Conservation (phyloP, 169 alveolate genomes). For the Perkinsus marinus region DNA sequence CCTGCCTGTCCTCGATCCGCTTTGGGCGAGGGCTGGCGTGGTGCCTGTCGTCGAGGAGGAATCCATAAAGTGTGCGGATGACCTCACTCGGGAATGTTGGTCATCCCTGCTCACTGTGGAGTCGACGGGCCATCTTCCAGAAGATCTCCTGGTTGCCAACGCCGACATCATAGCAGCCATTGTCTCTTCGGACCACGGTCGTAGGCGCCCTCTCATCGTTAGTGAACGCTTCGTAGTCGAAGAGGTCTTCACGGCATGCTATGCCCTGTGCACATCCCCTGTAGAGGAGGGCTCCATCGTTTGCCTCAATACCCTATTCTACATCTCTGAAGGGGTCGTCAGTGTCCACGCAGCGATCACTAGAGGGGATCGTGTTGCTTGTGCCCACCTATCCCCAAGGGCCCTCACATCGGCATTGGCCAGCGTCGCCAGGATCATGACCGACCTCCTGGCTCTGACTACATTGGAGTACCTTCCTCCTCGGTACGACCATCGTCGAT, state of each 20-base stretch:
- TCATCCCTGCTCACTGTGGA: neutral
- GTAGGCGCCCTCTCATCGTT: neutral
- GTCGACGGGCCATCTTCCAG: neutral
- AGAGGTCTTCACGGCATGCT: neutral
- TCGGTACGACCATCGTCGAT: neutral
- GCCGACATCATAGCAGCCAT: neutral
- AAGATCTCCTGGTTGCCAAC: neutral
- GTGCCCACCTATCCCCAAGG: neutral
- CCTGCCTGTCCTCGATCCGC: neutral
- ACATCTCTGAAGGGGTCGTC: neutral
- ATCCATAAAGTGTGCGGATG: neutral
- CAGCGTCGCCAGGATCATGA: neutral
- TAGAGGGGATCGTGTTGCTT: neutral
- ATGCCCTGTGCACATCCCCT: neutral
- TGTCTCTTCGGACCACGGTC: neutral
- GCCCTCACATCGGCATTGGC: neutral
- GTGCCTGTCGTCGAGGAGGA: neutral
- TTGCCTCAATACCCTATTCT: neutral
- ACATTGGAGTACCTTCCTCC: neutral
- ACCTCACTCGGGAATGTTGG: neutral
- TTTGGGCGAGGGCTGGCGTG: neutral
- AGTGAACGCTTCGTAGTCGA: neutral
- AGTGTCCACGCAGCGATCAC: neutral
- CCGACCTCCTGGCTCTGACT: neutral
- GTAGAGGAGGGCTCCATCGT: neutral